Evolutionary conservation across 139 green algal genomes (phyloP).

Genomic region (Penium margaritaceum): DNA sequence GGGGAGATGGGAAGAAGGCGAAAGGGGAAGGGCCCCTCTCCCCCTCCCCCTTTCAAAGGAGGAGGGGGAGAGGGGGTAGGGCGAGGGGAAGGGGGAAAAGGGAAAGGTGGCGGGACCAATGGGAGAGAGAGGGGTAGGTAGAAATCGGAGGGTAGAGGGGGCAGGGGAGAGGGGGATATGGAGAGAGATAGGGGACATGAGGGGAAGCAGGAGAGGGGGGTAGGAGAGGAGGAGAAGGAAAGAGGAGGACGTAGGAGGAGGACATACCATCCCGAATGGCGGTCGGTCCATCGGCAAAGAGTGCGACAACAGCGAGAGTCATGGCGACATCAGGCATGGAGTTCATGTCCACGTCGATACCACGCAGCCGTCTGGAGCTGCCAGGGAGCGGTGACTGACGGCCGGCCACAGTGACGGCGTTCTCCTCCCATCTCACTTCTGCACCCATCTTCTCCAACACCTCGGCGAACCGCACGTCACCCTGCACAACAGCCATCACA

Average conservation of each 20-base stretch:
- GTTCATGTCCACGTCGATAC: constrained; percentile 94
- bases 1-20: too few species aligned
- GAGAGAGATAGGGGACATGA: too few species aligned
- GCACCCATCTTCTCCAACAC: constrained; percentile 95
- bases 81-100: not conserved
- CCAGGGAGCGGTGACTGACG: constrained; percentile 35
- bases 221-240: too few species aligned
- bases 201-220: too few species aligned
- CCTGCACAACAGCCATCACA: too few species aligned
- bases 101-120: not conserved
- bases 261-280: constrained; percentile 77
- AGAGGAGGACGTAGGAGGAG: too few species aligned
- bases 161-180: too few species aligned
- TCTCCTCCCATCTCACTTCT: constrained; percentile 77
- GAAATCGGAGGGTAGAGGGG: too few species aligned
- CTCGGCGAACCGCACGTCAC: constrained; percentile 86
- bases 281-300: constrained; percentile 82
- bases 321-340: constrained; percentile 98
- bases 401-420: constrained; percentile 87
- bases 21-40: too few species aligned
- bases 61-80: not conserved
- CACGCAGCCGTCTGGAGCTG: constrained; percentile 60
- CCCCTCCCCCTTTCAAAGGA: too few species aligned
- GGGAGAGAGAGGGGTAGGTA: too few species aligned
- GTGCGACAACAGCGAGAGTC: constrained; percentile 88